Evolutionary conservation across 2,329 filamentous ascomycete genomes (phyloP).

Genomic region (Phialemonium atrogriseum): DNA sequence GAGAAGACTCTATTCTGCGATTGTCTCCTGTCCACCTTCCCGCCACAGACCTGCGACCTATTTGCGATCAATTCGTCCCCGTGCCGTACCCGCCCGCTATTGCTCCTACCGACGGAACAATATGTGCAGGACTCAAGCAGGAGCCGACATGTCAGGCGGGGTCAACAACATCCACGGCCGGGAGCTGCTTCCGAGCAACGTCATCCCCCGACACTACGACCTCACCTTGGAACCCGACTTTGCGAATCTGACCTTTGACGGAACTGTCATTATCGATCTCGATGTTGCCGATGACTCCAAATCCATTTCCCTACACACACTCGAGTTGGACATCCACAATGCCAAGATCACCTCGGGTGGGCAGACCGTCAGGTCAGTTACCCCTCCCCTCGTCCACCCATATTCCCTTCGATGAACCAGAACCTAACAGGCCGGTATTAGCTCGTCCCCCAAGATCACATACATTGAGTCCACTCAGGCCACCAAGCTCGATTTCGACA

Average conservation of each 20-base stretch:
- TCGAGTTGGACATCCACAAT: conserved; percentile 76
- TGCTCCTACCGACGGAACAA: conserved; percentile 67
- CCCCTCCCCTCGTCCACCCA: conserved; percentile 2
- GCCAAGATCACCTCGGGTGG: conserved; percentile 59
- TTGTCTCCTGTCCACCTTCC: background rate
- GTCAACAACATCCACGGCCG: conserved; percentile 42
- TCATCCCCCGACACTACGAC: conserved; percentile 87
- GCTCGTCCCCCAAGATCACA: conserved; percentile 57
- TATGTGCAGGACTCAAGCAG: conserved; percentile 54
- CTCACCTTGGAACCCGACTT: conserved; percentile 88
- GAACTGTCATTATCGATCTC: conserved; percentile 76
- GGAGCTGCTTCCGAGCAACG: conserved; percentile 84
- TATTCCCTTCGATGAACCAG: too few relatives aligned
- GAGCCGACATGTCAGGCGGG: conserved; percentile 24
- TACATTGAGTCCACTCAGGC: conserved; percentile 76
- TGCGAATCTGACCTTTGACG: conserved; percentile 77
- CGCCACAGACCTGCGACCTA: conserved; percentile 4
- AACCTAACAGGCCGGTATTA: conserved; percentile 26
- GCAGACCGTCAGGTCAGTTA: conserved; percentile 34
- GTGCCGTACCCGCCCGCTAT: conserved; percentile 33
- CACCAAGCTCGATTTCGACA: conserved; percentile 70
- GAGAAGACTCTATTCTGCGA: conserved; percentile 1
- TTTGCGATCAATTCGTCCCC: conserved; percentile 6
- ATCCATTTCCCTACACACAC: conserved; percentile 78
- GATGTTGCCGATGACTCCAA: conserved; percentile 78